These are phyloP conservation scores for Nakazawaea peltata DNA, from an alignment of 805 yeast species.

Conservation along the genomic window DNA sequence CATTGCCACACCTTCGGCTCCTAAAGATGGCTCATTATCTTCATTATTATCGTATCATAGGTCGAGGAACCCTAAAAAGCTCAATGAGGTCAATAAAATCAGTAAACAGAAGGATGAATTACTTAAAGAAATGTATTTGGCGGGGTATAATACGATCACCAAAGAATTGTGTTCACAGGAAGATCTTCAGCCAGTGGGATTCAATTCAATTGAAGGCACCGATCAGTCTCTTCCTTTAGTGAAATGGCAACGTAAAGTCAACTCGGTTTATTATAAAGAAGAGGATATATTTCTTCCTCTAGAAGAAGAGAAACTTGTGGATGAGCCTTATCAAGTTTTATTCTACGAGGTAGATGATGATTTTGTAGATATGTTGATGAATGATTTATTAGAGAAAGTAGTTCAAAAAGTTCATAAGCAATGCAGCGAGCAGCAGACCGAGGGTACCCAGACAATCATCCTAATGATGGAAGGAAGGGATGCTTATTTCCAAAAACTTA, in stretches of 20 bases:
- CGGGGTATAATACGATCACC: constrained; percentile 25
- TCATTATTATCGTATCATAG: no score
- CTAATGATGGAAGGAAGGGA: constrained; percentile 43
- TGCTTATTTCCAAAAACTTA: constrained; percentile 34
- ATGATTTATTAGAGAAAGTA: constrained; percentile 17
- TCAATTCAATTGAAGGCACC: no score
- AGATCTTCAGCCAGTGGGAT: constrained; percentile 17
- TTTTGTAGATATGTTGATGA: constrained; percentile 27
- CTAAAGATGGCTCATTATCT: no score
- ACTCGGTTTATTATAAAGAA: constrained; percentile 37
- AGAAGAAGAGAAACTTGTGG: constrained; percentile 20
- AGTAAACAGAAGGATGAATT: constrained; percentile 41
- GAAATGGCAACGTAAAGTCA: constrained; percentile 41
- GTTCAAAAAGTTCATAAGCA: constrained; percentile 17
- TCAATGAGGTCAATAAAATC: constrained; percentile 24
- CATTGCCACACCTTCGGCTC: no score
- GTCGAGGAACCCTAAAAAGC: neutral
- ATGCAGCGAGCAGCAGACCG: no score
- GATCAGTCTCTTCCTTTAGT: constrained; percentile 10
- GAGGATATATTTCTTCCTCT: constrained; percentile 34
- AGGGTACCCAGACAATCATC: constrained; percentile 27
- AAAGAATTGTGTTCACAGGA: constrained; percentile 16
- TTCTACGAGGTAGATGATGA: constrained; percentile 35
- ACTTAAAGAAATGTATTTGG: constrained; percentile 39
- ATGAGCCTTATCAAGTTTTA: constrained; percentile 37